These are phyloP conservation scores for Barnettozyma siamensis DNA, from an alignment of 805 yeast species.

Conservation along the genomic window DNA sequence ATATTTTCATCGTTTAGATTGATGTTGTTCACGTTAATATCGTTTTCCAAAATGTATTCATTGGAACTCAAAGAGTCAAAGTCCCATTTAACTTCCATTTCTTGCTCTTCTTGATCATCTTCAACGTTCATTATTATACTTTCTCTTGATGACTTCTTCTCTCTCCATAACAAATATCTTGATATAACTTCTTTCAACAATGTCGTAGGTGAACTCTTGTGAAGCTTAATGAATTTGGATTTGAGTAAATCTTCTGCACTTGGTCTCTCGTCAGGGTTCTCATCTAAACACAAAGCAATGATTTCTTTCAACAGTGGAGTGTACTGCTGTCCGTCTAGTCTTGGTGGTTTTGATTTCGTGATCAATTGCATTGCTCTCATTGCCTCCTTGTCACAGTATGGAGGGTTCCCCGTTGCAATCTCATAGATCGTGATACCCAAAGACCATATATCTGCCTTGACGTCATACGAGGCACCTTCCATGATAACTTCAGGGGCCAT, in stretches of 20 bases:
- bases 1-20: slow-evolving; percentile 20
- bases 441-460: slow-evolving; percentile 97
- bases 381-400: slow-evolving; percentile 93
- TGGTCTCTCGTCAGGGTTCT: slow-evolving; percentile 84
- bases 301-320: slow-evolving; percentile 74
- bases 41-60: slow-evolving; percentile 70
- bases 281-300: slow-evolving; percentile 88
- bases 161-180: slow-evolving; percentile 72
- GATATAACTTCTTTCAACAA: slow-evolving; percentile 69
- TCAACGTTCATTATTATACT: slow-evolving; percentile 36
- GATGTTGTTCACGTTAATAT: slow-evolving; percentile 41
- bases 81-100: slow-evolving; percentile 71
- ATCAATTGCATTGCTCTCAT: slow-evolving; percentile 91
- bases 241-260: slow-evolving; percentile 79
- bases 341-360: slow-evolving; percentile 89
- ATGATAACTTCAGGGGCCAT: slow-evolving; percentile 98
- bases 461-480: slow-evolving; percentile 83
- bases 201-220: slow-evolving; percentile 54
- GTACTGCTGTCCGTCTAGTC: slow-evolving; percentile 86
- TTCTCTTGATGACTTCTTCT: slow-evolving; percentile 50
- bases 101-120: slow-evolving; percentile 36
- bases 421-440: slow-evolving; percentile 91
- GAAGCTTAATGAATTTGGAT: slow-evolving; percentile 62
- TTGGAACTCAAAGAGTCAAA: slow-evolving; percentile 74
- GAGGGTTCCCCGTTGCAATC: slow-evolving; percentile 95